These are phyloP conservation scores for Parmales sp. DNA, from an alignment of 108 stramenopile genomes.

Conservation along the genomic window DNA sequence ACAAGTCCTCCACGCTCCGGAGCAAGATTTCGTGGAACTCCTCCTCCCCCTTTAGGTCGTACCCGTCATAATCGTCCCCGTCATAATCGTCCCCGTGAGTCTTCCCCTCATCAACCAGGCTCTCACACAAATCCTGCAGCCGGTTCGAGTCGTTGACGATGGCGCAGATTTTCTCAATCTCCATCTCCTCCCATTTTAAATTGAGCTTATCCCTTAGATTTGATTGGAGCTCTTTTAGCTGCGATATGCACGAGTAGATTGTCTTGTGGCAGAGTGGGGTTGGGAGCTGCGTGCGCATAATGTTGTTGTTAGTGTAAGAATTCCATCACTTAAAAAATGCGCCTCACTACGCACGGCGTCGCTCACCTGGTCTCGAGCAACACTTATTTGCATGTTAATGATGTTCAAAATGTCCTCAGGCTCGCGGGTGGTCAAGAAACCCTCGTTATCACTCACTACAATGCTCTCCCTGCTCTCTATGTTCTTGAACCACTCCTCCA, in stretches of 20 bases:
- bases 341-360: not conserved
- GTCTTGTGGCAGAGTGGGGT: not conserved
- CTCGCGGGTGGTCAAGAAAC: not conserved
- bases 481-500: conserved; percentile 3
- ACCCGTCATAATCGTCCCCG: too few species aligned
- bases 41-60: not conserved
- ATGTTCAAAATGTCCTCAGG: conserved; percentile 13
- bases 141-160: not conserved
- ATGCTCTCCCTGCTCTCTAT: not conserved
- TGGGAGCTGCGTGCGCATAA: too few species aligned
- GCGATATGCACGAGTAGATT: not conserved
- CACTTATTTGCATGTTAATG: conserved; percentile 10
- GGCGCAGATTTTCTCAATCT: conserved; percentile 9
- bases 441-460: not conserved
- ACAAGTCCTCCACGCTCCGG: not conserved
- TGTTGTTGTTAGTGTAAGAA: not conserved
- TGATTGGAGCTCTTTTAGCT: not conserved
- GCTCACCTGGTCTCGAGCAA: not conserved
- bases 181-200: not conserved
- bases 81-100: too few species aligned
- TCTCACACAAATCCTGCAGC: not conserved
- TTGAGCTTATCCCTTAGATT: not conserved
- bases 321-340: not conserved
- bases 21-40: not conserved
- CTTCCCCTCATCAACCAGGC: not conserved